These are phyloP conservation scores for Funneliformis geosporum DNA, from an alignment of 192 early-diverging fungal genomes.

Conservation along the genomic window DNA sequence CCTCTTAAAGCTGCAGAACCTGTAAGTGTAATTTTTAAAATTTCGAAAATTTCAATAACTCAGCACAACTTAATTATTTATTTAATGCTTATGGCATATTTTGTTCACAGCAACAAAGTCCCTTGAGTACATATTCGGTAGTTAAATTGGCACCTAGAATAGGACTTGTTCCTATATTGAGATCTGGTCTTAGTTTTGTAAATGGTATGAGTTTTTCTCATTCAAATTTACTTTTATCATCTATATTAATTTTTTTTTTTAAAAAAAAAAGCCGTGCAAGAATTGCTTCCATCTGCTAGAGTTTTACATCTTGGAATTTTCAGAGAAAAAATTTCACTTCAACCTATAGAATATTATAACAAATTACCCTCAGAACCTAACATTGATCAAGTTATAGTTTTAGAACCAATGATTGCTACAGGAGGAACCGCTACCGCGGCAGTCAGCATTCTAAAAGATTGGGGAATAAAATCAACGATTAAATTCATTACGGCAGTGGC, in stretches of 20 bases:
- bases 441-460: constrained; percentile 75
- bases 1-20: constrained; percentile 26
- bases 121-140: constrained; percentile 48
- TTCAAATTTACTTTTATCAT: neutral
- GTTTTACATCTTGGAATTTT: constrained; percentile 80
- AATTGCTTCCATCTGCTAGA: constrained; percentile 67
- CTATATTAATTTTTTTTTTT: constrained; percentile 17
- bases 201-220: constrained; percentile 38
- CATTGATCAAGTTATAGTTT: constrained; percentile 67
- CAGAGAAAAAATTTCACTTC: constrained; percentile 76
- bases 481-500: constrained; percentile 69
- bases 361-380: constrained; percentile 73
- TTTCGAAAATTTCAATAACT: neutral
- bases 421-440: constrained; percentile 78
- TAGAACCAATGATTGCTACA: constrained; percentile 86
- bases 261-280: constrained; percentile 47
- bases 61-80: neutral
- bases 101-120: constrained; percentile 46
- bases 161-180: constrained; percentile 65
- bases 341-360: constrained; percentile 94
- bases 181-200: constrained; percentile 65
- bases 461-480: constrained; percentile 69
- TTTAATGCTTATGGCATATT: neutral
- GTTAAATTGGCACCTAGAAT: constrained; percentile 41
- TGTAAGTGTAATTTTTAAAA: constrained; percentile 35